These are phyloP conservation scores for Uronychia binucleata DNA, from an alignment of 73 alveolate genomes.

Conservation along the genomic window DNA sequence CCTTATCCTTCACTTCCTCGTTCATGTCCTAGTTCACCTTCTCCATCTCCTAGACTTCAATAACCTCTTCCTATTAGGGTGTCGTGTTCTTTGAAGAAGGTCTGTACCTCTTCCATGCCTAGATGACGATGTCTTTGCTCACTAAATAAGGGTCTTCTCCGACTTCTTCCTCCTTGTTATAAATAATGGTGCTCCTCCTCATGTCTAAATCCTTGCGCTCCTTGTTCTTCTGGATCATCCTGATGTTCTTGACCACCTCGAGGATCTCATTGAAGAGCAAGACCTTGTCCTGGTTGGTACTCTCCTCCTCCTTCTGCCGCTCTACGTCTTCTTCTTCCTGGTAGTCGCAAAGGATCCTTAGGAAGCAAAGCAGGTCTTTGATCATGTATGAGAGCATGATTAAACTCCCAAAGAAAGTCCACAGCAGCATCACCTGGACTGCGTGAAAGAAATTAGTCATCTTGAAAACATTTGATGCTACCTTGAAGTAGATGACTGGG, in stretches of 20 bases:
- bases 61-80: no score
- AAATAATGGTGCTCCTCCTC: constrained; percentile 7
- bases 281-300: constrained; percentile 33
- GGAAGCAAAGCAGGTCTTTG: constrained; percentile 23
- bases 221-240: neutral
- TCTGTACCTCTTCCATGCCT: constrained; percentile 57
- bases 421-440: constrained; percentile 1
- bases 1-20: neutral
- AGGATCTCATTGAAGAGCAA: constrained; percentile 41
- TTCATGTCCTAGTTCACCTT: no score
- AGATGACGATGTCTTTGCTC: constrained; percentile 25
- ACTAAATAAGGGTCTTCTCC: constrained; percentile 15
- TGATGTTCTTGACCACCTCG: constrained; percentile 26
- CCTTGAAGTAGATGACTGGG: constrained; percentile 25
- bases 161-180: constrained; percentile 29
- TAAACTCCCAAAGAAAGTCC: constrained; percentile 36
- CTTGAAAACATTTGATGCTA: constrained; percentile 23
- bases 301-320: constrained; percentile 44
- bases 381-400: constrained; percentile 8
- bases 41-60: no score
- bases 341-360: constrained; percentile 24
- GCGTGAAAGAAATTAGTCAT: constrained; percentile 6
- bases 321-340: constrained; percentile 31
- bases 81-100: constrained; percentile 23
- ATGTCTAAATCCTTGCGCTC: constrained; percentile 27